Evolutionary conservation across 768 basidiomycete species (phyloP).

Genomic region (Russula emetica): DNA sequence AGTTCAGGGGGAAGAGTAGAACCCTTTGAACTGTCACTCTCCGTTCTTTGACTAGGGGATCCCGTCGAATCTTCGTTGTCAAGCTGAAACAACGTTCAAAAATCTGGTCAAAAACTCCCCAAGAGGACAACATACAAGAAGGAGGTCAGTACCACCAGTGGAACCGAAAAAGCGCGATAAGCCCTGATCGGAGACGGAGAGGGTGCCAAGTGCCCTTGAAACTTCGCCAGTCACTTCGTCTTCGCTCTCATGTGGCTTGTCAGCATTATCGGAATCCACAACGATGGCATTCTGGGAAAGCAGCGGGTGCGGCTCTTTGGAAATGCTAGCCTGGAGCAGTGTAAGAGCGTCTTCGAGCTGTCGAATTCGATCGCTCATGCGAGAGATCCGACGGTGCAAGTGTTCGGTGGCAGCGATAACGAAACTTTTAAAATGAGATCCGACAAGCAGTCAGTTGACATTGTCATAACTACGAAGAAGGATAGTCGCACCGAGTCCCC

Average conservation of each 20-base stretch:
- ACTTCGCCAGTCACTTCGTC: constrained; percentile 29
- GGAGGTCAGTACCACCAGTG: constrained; percentile 62
- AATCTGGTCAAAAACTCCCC: background rate
- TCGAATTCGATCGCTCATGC: constrained; percentile 64
- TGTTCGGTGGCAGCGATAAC: constrained; percentile 64
- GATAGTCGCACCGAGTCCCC: constrained; percentile 53
- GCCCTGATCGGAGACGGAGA: constrained; percentile 66
- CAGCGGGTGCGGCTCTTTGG: constrained; percentile 55
- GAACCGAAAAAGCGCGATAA: constrained; percentile 71
- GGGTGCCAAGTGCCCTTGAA: constrained; percentile 60
- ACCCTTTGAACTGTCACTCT: constrained; percentile 23
- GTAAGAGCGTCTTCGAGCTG: constrained; percentile 66
- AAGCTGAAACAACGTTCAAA: constrained; percentile 8
- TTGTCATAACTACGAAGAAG: background rate
- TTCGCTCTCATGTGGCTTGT: constrained; percentile 38
- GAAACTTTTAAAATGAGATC: constrained; percentile 40
- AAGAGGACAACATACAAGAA: constrained; percentile 10
- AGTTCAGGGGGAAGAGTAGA: constrained; percentile 29
- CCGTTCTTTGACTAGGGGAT: constrained; percentile 25
- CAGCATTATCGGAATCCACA: constrained; percentile 47
- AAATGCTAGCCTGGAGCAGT: constrained; percentile 53
- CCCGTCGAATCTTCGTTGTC: constrained; percentile 21
- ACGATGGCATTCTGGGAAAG: constrained; percentile 52
- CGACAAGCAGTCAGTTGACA: background rate
- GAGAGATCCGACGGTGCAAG: constrained; percentile 58